Evolutionary conservation across 2,329 filamentous ascomycete genomes (phyloP), one percentile per base, ranked within the genome.

Genomic region (Aureobasidium melanogenum): DNA sequence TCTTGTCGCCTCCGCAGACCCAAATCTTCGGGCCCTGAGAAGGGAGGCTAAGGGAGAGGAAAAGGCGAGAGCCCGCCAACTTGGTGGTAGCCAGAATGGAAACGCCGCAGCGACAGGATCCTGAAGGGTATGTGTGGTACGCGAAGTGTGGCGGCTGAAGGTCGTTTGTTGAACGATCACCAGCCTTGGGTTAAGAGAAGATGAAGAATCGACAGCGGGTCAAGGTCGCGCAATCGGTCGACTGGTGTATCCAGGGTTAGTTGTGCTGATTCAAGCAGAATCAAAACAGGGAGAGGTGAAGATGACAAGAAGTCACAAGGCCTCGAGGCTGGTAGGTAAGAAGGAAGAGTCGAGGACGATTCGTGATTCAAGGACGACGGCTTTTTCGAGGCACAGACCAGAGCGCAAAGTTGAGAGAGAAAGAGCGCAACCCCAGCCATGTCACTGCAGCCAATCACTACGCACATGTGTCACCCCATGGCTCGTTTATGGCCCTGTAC

Each of bases 1-100:
- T 93, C 82, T 91, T 94, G 82, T 94, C 90, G 81, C 91, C 89
- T 88, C 93, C 92, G 82, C 87, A 87, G 77, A 93, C 93, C 86
- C 95, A 91, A 82, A 87, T 86, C 75, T 87, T 86, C 78, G 91
- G 93, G 82, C 91, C 91, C 76, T 93, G 87, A 80, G 96, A 89
- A 84, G 91, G 92, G 82, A 88, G 88, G 75, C 88, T 82, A 79
- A 88, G 87, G 76, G 86, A 87, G 76, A 88, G 84, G 77, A 82
- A 76, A 78, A 82, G 81, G 78, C 82, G 84, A 85, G 86, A 80
- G 83, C 88, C 88, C 90, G 90, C 91, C 91, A 95, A 95, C 85
- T 95, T 95, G 91, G 85, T 88, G 85, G 84, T 84, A 77, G 82
- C 74, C 69, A 65, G 59, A 44, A 63, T 57, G 65, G 66, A 68